Evolutionary conservation across 2,329 filamentous ascomycete genomes (phyloP), one percentile per base, ranked within the genome.

Genomic region (Pezicula carpinea): DNA sequence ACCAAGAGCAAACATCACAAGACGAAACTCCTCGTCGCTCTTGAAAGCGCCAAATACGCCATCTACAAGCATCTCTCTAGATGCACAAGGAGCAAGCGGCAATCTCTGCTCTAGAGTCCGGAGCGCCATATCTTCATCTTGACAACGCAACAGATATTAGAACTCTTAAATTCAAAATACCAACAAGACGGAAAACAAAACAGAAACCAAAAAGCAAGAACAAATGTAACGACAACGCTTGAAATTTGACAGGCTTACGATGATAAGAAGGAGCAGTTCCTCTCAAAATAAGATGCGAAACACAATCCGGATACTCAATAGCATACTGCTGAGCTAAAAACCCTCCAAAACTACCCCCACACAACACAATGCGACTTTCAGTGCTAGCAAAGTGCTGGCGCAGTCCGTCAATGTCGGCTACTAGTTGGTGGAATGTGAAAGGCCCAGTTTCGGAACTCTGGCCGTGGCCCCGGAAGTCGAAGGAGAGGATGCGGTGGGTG

Each of bases 271-370:
- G 54, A 2, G 66, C 66, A 1, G 67, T 68, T 3, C 66, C 67
- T 8, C 67, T 53, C 4, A 69, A 55, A 19, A 69, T 61, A 39
- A 69, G 43, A 42, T 65, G 55, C 5, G 58, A 59, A 1, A 69
- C 59, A 2, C 56, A 48, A 0, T 56, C 29, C 1, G 64, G 53
- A 42, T 69, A 68, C 23, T 64, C 60, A 46, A 69, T 67, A 11
- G 66, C 64, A 48, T 69, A 70, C 4, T 67, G 62, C 48, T 66
- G 64, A 0, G 67, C 67, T 4, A 70, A 51, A 32, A 65, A 70
- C 1, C 66, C 67, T 8, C 67, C 67, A 38, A 70, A 70, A 46
- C 66, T 68, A 2, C 67, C 67, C 7, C 66, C 67, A 13, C 63
- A 64, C 18, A 70, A 59, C 26, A 69, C 59, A 11, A 58, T 60